phyloP scores from a whole-genome alignment of 139 green algal genomes.

The Chara braunii region DNA sequence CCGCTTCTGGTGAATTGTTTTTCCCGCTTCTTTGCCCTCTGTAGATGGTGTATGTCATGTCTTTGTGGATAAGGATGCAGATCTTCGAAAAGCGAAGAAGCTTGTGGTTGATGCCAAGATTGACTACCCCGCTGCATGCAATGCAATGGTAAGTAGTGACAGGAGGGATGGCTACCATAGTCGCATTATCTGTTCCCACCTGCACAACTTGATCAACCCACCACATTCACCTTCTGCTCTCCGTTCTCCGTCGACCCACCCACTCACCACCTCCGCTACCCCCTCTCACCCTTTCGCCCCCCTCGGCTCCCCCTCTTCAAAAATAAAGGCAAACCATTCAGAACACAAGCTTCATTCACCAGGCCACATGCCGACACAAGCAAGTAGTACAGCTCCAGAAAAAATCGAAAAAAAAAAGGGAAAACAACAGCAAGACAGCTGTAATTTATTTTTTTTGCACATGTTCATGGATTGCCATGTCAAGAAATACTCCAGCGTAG shows the following conservation, averaged over 20 bases:
- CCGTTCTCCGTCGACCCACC: neutral
- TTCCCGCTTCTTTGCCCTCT: slow-evolving; percentile 1
- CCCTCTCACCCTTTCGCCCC: neutral
- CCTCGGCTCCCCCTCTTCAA: neutral
- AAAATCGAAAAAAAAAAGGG: no score
- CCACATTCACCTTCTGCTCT: neutral
- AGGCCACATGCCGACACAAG: no score
- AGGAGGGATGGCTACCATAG: no score
- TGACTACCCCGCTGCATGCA: slow-evolving; percentile 97
- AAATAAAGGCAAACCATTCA: no score
- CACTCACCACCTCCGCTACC: neutral
- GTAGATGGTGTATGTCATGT: slow-evolving; percentile 89
- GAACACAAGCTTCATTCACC: no score
- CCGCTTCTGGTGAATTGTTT: no score
- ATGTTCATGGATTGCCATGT: no score
- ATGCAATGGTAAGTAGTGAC: slow-evolving; percentile 61
- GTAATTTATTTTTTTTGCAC: no score
- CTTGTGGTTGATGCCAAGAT: slow-evolving; percentile 81
- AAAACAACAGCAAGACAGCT: no score
- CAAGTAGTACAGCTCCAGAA: no score
- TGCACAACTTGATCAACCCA: neutral
- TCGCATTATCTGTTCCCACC: neutral
- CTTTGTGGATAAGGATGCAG: slow-evolving; percentile 73
- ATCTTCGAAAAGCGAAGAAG: slow-evolving; percentile 51
- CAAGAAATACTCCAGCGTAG: no score